These are phyloP conservation scores for Chalciporus piperatus DNA, from an alignment of 768 basidiomycete species.

Conservation along the genomic window DNA sequence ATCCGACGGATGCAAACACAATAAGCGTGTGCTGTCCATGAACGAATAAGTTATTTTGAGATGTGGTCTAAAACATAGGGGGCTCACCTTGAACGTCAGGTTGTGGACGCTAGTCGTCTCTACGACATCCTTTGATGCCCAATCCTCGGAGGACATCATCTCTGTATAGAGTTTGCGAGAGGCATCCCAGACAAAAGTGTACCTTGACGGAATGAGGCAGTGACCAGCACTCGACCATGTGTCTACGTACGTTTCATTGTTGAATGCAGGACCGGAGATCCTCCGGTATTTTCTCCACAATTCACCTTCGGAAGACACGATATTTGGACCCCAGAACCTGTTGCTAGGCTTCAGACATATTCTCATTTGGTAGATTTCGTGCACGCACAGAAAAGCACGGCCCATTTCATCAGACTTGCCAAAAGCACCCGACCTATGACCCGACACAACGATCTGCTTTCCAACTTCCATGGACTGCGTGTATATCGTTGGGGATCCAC, in stretches of 20 bases:
- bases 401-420: constrained; percentile 12
- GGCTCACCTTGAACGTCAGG: constrained; percentile 20
- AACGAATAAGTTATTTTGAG: not conserved
- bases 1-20: constrained; percentile 23
- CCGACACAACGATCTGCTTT: constrained; percentile 16
- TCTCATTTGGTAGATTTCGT: not conserved
- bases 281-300: constrained; percentile 22
- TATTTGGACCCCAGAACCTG: constrained; percentile 18
- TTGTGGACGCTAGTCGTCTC: constrained; percentile 13
- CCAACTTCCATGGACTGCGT: constrained; percentile 22
- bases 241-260: constrained; percentile 21
- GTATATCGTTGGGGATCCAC: constrained; percentile 16
- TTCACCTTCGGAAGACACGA: constrained; percentile 12
- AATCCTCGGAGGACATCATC: constrained; percentile 16
- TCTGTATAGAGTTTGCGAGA: constrained; percentile 19
- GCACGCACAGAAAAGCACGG: constrained; percentile 17
- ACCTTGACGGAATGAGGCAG: constrained; percentile 9
- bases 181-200: constrained; percentile 21
- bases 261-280: constrained; percentile 21
- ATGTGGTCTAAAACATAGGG: not conserved
- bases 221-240: not conserved
- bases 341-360: not conserved
- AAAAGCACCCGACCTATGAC: constrained; percentile 20
- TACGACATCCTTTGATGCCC: constrained; percentile 13
- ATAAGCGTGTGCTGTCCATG: constrained; percentile 17